Base-by-base conservation (phyloP, 2,329 filamentous ascomycete genomes). In the Aspergillus sp. region DNA sequence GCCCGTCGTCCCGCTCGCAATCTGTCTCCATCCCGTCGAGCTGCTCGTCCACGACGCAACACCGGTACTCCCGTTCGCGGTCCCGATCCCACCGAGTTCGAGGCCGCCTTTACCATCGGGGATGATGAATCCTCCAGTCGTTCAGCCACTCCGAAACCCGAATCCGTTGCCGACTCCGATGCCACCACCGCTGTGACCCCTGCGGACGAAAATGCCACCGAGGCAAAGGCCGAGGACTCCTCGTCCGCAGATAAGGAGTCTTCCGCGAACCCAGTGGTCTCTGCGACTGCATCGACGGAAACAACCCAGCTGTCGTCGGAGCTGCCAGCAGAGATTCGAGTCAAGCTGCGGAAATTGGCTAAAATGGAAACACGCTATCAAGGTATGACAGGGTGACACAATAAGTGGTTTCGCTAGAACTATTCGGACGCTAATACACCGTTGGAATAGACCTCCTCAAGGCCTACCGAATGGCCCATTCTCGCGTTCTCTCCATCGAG, bases 401-500 rank as follows among this genome's bases (percentile, higher is more conserved):
- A n/a, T 21, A 13, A 2, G 3, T 13, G 5, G 13, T 50, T 4
- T 25, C 14, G 21, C 16, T 14, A 10, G 25, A 5, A 21, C 3
- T 14, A 31, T 40, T 7, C n/a, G 14, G 34, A 19, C 17, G 17
- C 48, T 48, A 40, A 50, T 23, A 3, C 9, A 7, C 23, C 7
- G 7, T n/a, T 11, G 36, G 16, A 23, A n/a, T 60, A 91, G 93
- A 97, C 65, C 80, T 99, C 1, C 79, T 97, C 46, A 88, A 91
- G 52, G 96, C 93, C 7, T 99, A 99, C 73, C 85, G 91, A 56
- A 87, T 92, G 59, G 94, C 94, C 16, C 93, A 99, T 75, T 85
- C 89, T 52, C 86, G 91, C 47, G 90, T 92, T 40, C 85, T 88
- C 11, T 85, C 88, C 2, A 95, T 97, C 64, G 94, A 97, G 66